phyloP scores from a whole-genome alignment of 306 rosid species.

The Castanopsis chinensis region DNA sequence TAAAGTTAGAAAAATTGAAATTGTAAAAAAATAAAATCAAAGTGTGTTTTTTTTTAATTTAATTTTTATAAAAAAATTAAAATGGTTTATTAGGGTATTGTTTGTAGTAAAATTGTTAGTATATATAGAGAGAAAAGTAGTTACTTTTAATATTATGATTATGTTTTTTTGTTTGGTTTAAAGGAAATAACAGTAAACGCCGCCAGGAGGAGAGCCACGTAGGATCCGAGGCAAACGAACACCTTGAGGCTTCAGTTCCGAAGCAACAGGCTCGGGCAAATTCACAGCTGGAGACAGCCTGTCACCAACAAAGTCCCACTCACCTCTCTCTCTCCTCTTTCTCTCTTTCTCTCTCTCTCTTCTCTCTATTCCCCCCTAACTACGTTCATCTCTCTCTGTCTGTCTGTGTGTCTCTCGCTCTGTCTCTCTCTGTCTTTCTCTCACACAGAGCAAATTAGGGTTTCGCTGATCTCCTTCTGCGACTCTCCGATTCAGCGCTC shows the following conservation, averaged over 20 bases:
- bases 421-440: not conserved
- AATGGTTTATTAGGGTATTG: too few relatives aligned
- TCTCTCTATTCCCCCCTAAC: conserved; percentile 50
- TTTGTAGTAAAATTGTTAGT: too few relatives aligned
- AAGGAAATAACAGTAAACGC: conserved; percentile 39
- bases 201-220: conserved; percentile 68
- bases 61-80: not conserved
- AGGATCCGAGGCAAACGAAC: conserved; percentile 54
- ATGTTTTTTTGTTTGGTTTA: not conserved
- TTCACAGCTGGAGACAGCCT: conserved; percentile 98
- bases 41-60: too few relatives aligned
- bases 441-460: conserved; percentile 45
- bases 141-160: too few relatives aligned
- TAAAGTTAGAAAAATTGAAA: too few relatives aligned
- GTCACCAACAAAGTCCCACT: conserved; percentile 99
- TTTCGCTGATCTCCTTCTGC: conserved; percentile 36
- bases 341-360: conserved; percentile 8
- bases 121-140: too few relatives aligned
- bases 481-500: conserved; percentile 1
- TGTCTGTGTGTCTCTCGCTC: not conserved
- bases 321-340: conserved; percentile 34
- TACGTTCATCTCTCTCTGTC: conserved; percentile 29
- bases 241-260: conserved; percentile 26
- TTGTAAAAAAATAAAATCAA: too few relatives aligned
- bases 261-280: conserved; percentile 55